A percentile compares a stretch with the other conserved stretches of the same genome.
Conservation (phyloP, 139 green algal species). For the Picochlorum costavermella region DNA sequence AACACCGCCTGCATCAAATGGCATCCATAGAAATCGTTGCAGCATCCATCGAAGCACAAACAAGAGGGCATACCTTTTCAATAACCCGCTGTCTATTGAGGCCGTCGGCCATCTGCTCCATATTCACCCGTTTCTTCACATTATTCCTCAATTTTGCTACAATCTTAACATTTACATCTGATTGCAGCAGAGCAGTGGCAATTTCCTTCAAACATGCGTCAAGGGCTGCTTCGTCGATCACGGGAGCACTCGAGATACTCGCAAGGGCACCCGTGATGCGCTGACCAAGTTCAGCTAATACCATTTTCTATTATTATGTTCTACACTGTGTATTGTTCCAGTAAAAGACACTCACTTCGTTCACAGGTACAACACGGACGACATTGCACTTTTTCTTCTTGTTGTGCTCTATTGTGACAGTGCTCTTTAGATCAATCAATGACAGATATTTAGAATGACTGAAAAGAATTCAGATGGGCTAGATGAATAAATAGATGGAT, state of each 20-base stretch:
- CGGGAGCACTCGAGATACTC: constrained; percentile 49
- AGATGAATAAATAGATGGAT: no score
- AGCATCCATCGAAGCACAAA: background rate
- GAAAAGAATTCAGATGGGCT: no score
- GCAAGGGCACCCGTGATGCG: constrained; percentile 76
- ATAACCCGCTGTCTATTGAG: constrained; percentile 92
- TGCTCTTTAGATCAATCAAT: no score
- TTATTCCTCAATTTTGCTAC: constrained; percentile 70
- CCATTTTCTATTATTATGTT: constrained; percentile 53
- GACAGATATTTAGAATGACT: no score
- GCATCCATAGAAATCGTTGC: background rate
- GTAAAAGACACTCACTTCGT: background rate
- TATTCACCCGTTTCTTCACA: constrained; percentile 87
- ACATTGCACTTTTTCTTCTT: no score
- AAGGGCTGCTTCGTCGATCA: constrained; percentile 89
- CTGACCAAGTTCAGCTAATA: constrained; percentile 85
- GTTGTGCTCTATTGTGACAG: no score
- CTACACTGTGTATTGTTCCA: background rate
- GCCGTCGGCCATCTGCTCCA: constrained; percentile 57
- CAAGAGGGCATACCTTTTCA: constrained; percentile 50
- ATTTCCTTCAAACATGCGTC: constrained; percentile 95
- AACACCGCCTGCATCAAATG: constrained; percentile 56
- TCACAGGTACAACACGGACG: no score
- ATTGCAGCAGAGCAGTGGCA: constrained; percentile 71
- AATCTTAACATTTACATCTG: constrained; percentile 85